Evolutionary conservation across 495 filamentous ascomycete genomes (phyloP).

Genomic region (Penicillium samsonianum): DNA sequence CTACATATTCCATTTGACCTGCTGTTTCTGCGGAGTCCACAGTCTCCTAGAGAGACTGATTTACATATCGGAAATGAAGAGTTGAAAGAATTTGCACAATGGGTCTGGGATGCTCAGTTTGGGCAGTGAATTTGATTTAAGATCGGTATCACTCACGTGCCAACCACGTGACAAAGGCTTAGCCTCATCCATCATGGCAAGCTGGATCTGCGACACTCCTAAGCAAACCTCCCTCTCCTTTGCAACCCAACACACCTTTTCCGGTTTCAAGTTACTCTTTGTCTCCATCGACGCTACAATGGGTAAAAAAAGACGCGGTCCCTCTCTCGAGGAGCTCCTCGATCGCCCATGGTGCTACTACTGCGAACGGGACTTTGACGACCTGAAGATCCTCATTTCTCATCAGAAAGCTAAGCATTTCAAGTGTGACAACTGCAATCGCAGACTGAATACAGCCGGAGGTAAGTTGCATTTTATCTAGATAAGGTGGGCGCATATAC

Average conservation of each 20-base stretch:
- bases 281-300: conserved; percentile 42
- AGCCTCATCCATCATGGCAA: background rate
- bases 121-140: too few relatives aligned
- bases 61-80: too few relatives aligned
- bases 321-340: conserved; percentile 83
- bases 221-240: background rate
- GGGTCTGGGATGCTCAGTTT: too few relatives aligned
- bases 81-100: too few relatives aligned
- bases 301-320: conserved; percentile 83
- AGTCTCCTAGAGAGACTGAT: too few relatives aligned
- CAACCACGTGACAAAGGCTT: background rate
- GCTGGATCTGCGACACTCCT: background rate
- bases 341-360: conserved; percentile 97
- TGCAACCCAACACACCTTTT: background rate
- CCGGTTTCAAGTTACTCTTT: background rate
- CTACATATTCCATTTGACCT: too few relatives aligned
- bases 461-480: conserved; percentile 55
- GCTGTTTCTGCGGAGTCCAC: too few relatives aligned
- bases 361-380: conserved; percentile 97
- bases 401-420: conserved; percentile 99
- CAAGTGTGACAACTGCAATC: conserved; percentile 87
- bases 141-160: background rate
- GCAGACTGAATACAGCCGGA: conserved; percentile 91
- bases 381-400: conserved; percentile 90
- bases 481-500: background rate